These are phyloP conservation scores for Jackrogersella multiformis DNA, from an alignment of 495 filamentous ascomycete species.

Conservation along the genomic window DNA sequence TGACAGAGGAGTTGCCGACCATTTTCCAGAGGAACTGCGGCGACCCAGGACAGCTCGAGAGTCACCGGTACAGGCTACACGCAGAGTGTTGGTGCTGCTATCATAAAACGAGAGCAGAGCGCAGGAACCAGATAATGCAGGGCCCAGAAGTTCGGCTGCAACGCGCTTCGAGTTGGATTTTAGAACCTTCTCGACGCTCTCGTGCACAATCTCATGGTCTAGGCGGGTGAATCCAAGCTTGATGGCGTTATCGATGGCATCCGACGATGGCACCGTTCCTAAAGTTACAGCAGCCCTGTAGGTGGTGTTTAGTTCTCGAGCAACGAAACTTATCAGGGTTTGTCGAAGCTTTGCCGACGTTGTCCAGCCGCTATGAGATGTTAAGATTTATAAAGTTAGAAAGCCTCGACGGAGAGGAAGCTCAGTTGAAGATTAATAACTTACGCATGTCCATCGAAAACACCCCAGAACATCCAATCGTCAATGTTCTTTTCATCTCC, in stretches of 20 bases:
- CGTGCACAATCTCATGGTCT: conserved; percentile 92
- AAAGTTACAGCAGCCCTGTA: conserved; percentile 75
- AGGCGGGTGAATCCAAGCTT: conserved; percentile 88
- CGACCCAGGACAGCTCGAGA: conserved; percentile 92
- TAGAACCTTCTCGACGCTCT: conserved; percentile 85
- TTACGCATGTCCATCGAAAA: conserved; percentile 96
- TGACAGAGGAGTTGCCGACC: conserved; percentile 88
- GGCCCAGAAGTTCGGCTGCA: conserved; percentile 90
- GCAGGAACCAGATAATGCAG: conserved; percentile 94
- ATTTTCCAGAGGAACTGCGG: conserved; percentile 80
- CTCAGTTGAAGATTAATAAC: too few relatives aligned
- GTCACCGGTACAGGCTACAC: conserved; percentile 94
- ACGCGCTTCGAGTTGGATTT: conserved; percentile 85
- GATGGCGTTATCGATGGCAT: conserved; percentile 88
- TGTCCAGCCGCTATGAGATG: conserved; percentile 82
- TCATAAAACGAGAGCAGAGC: conserved; percentile 98
- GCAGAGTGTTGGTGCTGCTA: conserved; percentile 78
- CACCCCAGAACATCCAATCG: conserved; percentile 99
- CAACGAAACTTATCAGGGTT: conserved; percentile 88
- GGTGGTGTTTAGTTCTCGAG: conserved; percentile 90
- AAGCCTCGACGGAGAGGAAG: too few relatives aligned
- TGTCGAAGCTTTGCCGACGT: conserved; percentile 96
- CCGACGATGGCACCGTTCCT: conserved; percentile 69
- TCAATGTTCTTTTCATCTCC: conserved; percentile 57
- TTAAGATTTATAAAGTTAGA: conserved; percentile 38